Percentiles rank a stretch among this genome's conserved stretches.
These are phyloP conservation scores for Gliomastix tumulicola DNA, from an alignment of 2,329 filamentous ascomycete genomes.

Conservation along the genomic window DNA sequence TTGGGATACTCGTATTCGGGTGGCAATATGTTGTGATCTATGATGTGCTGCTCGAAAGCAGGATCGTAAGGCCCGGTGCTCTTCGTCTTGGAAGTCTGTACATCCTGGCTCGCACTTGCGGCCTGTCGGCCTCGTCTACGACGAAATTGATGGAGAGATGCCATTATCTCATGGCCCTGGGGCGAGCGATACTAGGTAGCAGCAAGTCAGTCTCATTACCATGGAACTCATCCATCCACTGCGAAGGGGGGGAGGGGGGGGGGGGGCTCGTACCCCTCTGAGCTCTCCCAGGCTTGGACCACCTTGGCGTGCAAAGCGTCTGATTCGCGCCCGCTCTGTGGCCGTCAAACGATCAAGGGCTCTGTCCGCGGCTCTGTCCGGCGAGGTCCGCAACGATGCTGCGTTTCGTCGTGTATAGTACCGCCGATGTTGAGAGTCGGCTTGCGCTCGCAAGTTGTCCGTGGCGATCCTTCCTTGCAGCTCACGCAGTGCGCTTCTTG, in stretches of 20 bases:
- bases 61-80: slow-evolving; percentile 11
- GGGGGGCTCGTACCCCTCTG: slow-evolving; percentile 2
- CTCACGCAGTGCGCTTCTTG: slow-evolving; percentile 5
- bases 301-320: slow-evolving; percentile 1
- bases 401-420: neutral
- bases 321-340: neutral
- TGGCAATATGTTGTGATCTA: slow-evolving; percentile 9
- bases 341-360: neutral
- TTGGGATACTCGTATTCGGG: slow-evolving; percentile 8
- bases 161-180: too few species aligned
- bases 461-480: slow-evolving; percentile 3
- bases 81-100: slow-evolving; percentile 5
- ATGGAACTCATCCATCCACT: too few species aligned
- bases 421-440: neutral
- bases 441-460: neutral
- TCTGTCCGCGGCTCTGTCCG: neutral
- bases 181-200: neutral
- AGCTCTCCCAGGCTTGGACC: slow-evolving; percentile 2
- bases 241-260: too few species aligned
- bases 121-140: slow-evolving; percentile 5
- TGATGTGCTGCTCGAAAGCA: slow-evolving; percentile 11
- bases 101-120: neutral
- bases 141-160: too few species aligned
- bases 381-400: too few species aligned
- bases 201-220: neutral